Evolutionary conservation across 257 asterid genomes (phyloP).

Genomic region (Anisodus tanguticus): DNA sequence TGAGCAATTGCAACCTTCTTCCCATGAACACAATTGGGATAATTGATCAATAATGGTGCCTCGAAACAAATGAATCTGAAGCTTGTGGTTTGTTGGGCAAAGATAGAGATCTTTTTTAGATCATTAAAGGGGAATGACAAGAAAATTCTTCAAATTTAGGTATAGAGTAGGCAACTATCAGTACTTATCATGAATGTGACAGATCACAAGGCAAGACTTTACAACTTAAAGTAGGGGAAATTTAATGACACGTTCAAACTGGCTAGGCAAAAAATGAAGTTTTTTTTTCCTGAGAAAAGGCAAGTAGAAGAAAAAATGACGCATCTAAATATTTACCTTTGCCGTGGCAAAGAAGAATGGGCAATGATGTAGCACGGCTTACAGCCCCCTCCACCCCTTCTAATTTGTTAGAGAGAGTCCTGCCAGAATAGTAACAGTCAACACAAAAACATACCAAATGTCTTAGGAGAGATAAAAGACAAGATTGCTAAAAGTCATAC

Average conservation of each 20-base stretch:
- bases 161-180: not conserved
- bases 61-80: not conserved
- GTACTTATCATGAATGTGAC: slow-evolving; percentile 10
- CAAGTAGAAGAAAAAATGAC: not conserved
- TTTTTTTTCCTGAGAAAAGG: not conserved
- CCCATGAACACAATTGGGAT: not conserved
- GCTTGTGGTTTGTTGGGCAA: not conserved
- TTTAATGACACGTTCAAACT: not conserved
- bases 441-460: slow-evolving; percentile 13
- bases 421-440: slow-evolving; percentile 37
- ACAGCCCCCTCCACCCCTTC: slow-evolving; percentile 63
- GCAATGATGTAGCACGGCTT: slow-evolving; percentile 77
- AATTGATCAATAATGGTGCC: not conserved
- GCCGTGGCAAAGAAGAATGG: slow-evolving; percentile 83
- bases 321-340: slow-evolving; percentile 57
- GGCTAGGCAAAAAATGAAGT: not conserved
- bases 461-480: slow-evolving; percentile 15
- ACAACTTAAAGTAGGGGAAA: slow-evolving; percentile 23
- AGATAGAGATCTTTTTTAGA: not conserved
- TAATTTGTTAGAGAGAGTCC: slow-evolving; percentile 58
- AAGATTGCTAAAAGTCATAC: slow-evolving; percentile 48
- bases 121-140: not conserved
- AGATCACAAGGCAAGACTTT: not conserved
- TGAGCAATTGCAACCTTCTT: not conserved
- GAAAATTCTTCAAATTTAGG: slow-evolving; percentile 3